These are phyloP conservation scores for Agarophyton chilense DNA, from an alignment of 23 red algal species.

Conservation along the genomic window DNA sequence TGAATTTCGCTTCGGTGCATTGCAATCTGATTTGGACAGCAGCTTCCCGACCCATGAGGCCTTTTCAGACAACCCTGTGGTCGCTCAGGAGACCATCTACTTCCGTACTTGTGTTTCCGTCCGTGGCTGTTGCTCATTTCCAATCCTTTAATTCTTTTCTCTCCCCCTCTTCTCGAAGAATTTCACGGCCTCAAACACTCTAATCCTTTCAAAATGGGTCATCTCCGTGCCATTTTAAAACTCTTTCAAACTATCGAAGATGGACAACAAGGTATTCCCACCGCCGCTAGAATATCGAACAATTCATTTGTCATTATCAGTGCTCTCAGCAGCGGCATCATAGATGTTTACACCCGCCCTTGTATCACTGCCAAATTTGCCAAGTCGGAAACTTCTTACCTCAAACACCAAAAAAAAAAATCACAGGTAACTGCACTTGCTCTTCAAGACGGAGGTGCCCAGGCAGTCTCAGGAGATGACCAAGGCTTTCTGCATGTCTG, in stretches of 20 bases:
- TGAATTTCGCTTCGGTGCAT: neutral
- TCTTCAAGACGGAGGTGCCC: slow-evolving; percentile 28
- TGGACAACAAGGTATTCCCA: neutral
- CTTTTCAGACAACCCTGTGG: neutral
- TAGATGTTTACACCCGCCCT: slow-evolving; percentile 8
- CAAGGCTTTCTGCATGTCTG: neutral
- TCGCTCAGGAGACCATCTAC: neutral
- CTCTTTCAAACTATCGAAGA: slow-evolving; percentile 9
- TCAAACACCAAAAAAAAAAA: neutral
- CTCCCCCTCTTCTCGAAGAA: neutral
- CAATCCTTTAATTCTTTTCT: neutral
- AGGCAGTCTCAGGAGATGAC: slow-evolving; percentile 6
- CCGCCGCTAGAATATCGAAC: slow-evolving; percentile 18
- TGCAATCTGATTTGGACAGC: neutral
- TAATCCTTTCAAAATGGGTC: neutral
- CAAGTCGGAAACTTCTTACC: neutral
- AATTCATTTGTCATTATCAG: neutral
- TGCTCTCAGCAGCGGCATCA: neutral
- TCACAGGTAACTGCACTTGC: neutral
- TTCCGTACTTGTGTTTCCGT: neutral
- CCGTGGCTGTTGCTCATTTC: neutral
- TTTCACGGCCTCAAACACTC: no score
- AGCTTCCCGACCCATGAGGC: no score
- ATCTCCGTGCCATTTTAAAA: neutral
- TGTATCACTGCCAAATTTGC: neutral